Evolutionary conservation across 202 grass and related monocot species (phyloP).

Genomic region (Eragrostis tef): DNA sequence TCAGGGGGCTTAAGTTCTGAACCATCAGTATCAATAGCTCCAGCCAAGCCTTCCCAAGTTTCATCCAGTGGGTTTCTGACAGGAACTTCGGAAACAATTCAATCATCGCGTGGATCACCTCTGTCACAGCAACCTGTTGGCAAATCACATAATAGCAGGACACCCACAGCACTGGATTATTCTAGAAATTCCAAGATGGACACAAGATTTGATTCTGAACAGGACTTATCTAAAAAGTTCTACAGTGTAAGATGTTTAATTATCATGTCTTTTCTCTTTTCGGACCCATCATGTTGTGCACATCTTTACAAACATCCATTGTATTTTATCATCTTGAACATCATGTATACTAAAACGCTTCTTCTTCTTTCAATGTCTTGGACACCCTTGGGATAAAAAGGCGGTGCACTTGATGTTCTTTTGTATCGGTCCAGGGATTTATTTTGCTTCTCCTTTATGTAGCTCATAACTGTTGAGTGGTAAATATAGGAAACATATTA

Average conservation of each 20-base stretch:
- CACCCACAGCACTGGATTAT: slow-evolving; percentile 45
- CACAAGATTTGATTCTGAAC: slow-evolving; percentile 58
- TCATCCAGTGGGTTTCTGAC: slow-evolving; percentile 47
- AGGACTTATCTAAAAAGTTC: slow-evolving; percentile 73
- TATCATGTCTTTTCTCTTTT: slow-evolving; percentile 20
- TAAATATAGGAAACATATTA: slow-evolving; percentile 35
- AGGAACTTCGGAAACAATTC: slow-evolving; percentile 54
- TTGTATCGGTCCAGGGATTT: neutral
- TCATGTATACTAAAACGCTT: slow-evolving; percentile 8
- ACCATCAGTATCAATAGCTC: slow-evolving; percentile 30
- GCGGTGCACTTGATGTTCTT: slow-evolving; percentile 14
- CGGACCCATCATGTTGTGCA: slow-evolving; percentile 36
- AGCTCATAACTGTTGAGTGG: neutral
- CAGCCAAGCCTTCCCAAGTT: slow-evolving; percentile 42
- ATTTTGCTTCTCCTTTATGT: slow-evolving; percentile 31
- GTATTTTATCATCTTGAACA: slow-evolving; percentile 18
- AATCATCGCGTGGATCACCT: slow-evolving; percentile 44
- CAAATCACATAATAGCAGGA: slow-evolving; percentile 50
- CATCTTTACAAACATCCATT: slow-evolving; percentile 27
- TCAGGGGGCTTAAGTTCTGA: slow-evolving; percentile 48
- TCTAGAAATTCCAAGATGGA: slow-evolving; percentile 53
- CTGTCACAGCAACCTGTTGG: slow-evolving; percentile 44
- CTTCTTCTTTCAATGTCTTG: slow-evolving; percentile 24
- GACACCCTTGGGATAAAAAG: neutral
- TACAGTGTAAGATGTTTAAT: slow-evolving; percentile 78